Evolutionary conservation across 176 grass and related monocot genomes (phyloP).

Genomic region (Neostapfia colusana): DNA sequence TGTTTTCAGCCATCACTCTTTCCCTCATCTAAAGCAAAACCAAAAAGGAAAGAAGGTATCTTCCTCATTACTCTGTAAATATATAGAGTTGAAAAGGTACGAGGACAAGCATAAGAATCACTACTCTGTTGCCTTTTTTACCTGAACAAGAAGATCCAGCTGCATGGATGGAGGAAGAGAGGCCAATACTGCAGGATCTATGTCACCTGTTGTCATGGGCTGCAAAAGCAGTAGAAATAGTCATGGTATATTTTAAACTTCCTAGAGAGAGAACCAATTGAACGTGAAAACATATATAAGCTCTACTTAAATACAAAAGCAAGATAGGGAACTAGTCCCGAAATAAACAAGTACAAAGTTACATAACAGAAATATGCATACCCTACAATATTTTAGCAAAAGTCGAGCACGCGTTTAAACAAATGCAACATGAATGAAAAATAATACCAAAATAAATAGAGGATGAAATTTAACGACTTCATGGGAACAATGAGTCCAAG

Average conservation of each 20-base stretch:
- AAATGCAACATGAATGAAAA: neutral
- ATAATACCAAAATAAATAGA: neutral
- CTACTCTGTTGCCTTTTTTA: slow-evolving; percentile 29
- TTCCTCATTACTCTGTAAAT: slow-evolving; percentile 15
- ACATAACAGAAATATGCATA: neutral
- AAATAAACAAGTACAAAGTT: neutral
- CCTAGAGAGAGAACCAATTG: slow-evolving; percentile 5
- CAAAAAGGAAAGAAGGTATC: slow-evolving; percentile 26
- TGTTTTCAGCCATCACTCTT: slow-evolving; percentile 96
- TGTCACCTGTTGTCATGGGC: slow-evolving; percentile 61
- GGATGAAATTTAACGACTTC: neutral
- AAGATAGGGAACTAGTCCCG: slow-evolving; percentile 14
- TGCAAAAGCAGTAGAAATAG: slow-evolving; percentile 53
- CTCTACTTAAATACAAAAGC: neutral
- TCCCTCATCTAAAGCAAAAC: slow-evolving; percentile 84
- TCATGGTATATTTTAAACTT: slow-evolving; percentile 10
- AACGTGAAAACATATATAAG: neutral
- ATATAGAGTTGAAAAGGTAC: slow-evolving; percentile 31
- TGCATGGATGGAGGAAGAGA: slow-evolving; percentile 98
- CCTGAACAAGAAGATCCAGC: slow-evolving; percentile 98
- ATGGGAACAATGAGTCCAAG: neutral
- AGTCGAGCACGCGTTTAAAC: neutral
- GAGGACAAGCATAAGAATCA: slow-evolving; percentile 18
- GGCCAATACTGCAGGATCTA: slow-evolving; percentile 90
- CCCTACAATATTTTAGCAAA: neutral